Evolutionary conservation across 2,329 filamentous ascomycete genomes (phyloP), one percentile per base, ranked within the genome.

Genomic region (Calonectria naviculata): DNA sequence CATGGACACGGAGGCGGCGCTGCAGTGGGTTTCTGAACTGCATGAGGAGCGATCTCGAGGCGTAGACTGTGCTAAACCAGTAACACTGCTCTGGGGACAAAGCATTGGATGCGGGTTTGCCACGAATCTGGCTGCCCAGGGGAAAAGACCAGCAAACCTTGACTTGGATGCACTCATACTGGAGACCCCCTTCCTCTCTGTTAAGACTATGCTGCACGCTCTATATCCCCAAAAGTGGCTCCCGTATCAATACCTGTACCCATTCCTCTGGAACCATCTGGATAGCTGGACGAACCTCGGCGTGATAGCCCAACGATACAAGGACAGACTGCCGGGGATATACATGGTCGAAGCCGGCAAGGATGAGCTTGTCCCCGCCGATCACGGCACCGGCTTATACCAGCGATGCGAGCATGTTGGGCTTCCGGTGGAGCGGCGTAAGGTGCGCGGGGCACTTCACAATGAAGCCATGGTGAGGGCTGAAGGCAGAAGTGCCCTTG

Each of bases 161-260:
- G 78, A 79, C 41, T 80, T 87, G 41, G 73, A 83, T 54, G 84
- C 88, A 1, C 72, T 96, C 62, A 85, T 96, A 13, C 86, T 96
- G 2, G 94, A 96, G 79, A 95, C 94, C 0, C 93, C 94, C 0
- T 95, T 95, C 73, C 89, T 92, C 1, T 93, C 90, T 49, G 89
- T 94, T 67, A 87, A 89, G 69, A 89, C 88, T 21, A 95, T 96
- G 93, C 85, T 96, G 7, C 84, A 89, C 47, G 90, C 89, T 1
- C 81, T 96, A 3, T 96, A 95, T 78, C 93, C 93, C 1, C 93
- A 95, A 76, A 93, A 89, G 75, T 95, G 93, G 93, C 84, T 95
- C 8, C 94, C 94, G 0, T 96, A 96, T 80, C 89, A 89, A 56
- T 91, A 95, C 79, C 85, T 96, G 0, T 90, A 91, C 86, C 92